Evolutionary conservation across 331 rosid genomes (phyloP), one percentile per base, ranked within the genome.

Genomic region (Rosa hybrid): DNA sequence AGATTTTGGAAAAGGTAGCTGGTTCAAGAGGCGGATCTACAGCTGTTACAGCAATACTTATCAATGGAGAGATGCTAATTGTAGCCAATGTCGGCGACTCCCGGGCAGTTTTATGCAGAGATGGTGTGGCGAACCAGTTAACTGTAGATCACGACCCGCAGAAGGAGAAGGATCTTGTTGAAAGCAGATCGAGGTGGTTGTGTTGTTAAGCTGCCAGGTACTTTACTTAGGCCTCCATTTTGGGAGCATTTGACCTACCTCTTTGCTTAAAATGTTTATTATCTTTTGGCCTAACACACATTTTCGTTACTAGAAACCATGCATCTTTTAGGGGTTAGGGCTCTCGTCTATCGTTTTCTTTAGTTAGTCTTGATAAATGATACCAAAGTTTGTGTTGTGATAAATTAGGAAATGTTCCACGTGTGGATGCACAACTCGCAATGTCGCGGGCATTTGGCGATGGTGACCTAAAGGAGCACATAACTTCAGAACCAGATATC

Each of bases 361-460:
- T 12, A 12, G 1, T 23, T 21, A 18, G 42, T 21, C 10, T 23
- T 25, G 20, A 12, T 45, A 25, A 13, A 10, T 49, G 4, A 7
- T 16, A 2, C 8, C 65, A 8, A 21, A 21, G 6, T 1, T 34
- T 50, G 50, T 41, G 21, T 7, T 44, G 25, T 20, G 48, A 12
- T 73, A 12, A 13, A 17, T 67, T 60, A 90, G 97, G 93, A 71
- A 62, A 18, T 86, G 87, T 89, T 75, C 86, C 94, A 25, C 81
- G 90, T 25, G 93, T 85, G 70, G 93, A 92, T 68, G 93, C 90
- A 6, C 84, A 75, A 82, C 84, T 90, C 50, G 91, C 92, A 70
- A 90, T 92, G 93, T 83, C 91, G 12, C 56, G 92, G 70, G 90
- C 91, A 74, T 89, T 90, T 78, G 95, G 94, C 12, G 93, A 87